These are phyloP conservation scores for Aquanectria penicillioides DNA, from an alignment of 2,329 filamentous ascomycete species.

Conservation along the genomic window DNA sequence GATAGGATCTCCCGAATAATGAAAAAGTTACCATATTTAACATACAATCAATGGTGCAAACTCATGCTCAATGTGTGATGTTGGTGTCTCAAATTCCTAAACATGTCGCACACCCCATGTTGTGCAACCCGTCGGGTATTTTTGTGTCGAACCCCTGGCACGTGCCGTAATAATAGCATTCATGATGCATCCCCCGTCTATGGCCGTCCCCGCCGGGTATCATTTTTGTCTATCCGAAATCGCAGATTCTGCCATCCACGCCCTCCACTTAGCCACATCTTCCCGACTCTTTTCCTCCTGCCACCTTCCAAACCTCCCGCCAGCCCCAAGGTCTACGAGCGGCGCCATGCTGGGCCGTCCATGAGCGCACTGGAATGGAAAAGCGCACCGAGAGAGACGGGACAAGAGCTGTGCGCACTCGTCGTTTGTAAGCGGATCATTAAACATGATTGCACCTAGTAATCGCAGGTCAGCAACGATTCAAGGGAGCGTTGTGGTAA, in stretches of 20 bases:
- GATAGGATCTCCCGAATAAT: neutral
- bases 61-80: neutral
- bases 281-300: slow-evolving; percentile 24
- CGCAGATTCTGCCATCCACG: slow-evolving; percentile 23
- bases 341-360: slow-evolving; percentile 75
- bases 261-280: slow-evolving; percentile 27
- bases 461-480: slow-evolving; percentile 8
- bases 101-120: too few species aligned
- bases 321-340: slow-evolving; percentile 61
- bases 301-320: slow-evolving; percentile 41
- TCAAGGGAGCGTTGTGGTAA: too few species aligned
- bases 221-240: slow-evolving; percentile 2
- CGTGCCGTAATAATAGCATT: too few species aligned
- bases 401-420: slow-evolving; percentile 69
- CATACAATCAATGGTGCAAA: neutral
- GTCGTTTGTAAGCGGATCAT: slow-evolving; percentile 68
- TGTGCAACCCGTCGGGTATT: too few species aligned
- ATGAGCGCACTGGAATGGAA: slow-evolving; percentile 88
- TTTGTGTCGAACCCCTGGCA: too few species aligned
- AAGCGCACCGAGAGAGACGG: slow-evolving; percentile 69
- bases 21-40: neutral
- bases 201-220: too few species aligned
- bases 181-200: too few species aligned
- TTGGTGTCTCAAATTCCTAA: too few species aligned
- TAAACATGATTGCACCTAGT: slow-evolving; percentile 82